Conservation (phyloP, 352 stramenopile genomes). For the Pythium brachiatum region DNA sequence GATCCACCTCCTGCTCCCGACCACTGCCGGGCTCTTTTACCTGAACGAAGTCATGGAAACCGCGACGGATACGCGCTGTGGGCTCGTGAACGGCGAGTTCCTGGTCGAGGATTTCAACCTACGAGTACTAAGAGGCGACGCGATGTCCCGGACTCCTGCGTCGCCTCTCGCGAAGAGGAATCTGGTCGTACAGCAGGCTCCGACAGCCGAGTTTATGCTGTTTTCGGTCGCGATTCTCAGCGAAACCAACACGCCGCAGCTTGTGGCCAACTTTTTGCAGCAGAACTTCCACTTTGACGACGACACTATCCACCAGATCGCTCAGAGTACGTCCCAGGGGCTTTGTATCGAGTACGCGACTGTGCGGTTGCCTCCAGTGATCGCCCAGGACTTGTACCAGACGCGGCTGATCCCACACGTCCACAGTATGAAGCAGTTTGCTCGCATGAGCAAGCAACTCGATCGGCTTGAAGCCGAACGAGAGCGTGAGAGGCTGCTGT, state of each 20-base stretch:
- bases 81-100: slow-evolving; percentile 63
- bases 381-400: slow-evolving; percentile 57
- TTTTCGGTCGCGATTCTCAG: slow-evolving; percentile 68
- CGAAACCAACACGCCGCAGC: slow-evolving; percentile 45
- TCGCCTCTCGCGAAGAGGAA: slow-evolving; percentile 13
- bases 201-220: slow-evolving; percentile 51
- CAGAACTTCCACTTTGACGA: slow-evolving; percentile 69
- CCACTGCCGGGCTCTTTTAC: slow-evolving; percentile 63
- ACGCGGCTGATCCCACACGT: slow-evolving; percentile 53
- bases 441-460: slow-evolving; percentile 34
- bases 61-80: slow-evolving; percentile 61
- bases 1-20: slow-evolving; percentile 68
- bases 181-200: neutral
- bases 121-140: slow-evolving; percentile 14
- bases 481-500: slow-evolving; percentile 53
- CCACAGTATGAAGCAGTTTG: slow-evolving; percentile 52
- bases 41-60: slow-evolving; percentile 57
- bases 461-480: slow-evolving; percentile 41
- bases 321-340: slow-evolving; percentile 8
- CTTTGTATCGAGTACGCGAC: slow-evolving; percentile 29
- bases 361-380: slow-evolving; percentile 33
- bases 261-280: slow-evolving; percentile 64
- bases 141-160: neutral
- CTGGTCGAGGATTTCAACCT: slow-evolving; percentile 72
- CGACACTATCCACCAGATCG: neutral